Conservation (phyloP, 208 protist species). For the Acanthamoeba triangularis region DNA sequence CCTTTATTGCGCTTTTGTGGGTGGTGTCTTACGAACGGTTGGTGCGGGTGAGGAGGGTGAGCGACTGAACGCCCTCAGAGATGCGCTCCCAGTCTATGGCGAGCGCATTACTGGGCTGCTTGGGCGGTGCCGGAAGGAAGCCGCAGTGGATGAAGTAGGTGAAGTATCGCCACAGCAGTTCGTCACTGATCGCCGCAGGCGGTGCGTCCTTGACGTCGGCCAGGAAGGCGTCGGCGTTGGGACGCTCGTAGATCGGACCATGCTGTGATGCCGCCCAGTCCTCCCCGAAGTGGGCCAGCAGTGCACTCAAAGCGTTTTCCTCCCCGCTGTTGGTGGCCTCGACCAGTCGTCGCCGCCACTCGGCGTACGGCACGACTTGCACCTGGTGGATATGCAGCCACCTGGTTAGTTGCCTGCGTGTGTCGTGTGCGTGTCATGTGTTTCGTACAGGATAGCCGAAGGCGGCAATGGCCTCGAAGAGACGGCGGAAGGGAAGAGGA, state of each 20-base stretch:
- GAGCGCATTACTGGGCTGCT: conserved; percentile 11
- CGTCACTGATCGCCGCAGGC: neutral
- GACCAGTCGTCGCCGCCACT: neutral
- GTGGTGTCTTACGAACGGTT: conserved; percentile 26
- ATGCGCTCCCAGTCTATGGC: conserved; percentile 59
- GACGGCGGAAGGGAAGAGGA: conserved; percentile 38
- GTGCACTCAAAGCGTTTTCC: conserved; percentile 44
- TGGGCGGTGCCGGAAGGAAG: conserved; percentile 35
- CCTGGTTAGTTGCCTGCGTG: neutral
- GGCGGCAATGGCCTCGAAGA: conserved; percentile 30
- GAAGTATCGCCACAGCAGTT: conserved; percentile 60
- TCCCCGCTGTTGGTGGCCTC: conserved; percentile 8
- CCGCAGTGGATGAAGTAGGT: conserved; percentile 65
- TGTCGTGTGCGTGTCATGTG: neutral
- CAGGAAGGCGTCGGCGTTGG: conserved; percentile 8
- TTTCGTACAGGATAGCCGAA: conserved; percentile 43
- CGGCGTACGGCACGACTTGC: conserved; percentile 15
- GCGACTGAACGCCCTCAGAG: conserved; percentile 29
- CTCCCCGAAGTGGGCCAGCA: conserved; percentile 23
- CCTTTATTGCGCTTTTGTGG: neutral
- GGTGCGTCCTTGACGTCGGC: neutral
- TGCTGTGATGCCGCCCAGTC: conserved; percentile 37
- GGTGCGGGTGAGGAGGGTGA: conserved; percentile 44
- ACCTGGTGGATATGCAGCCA: neutral
- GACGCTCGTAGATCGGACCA: conserved; percentile 21